Evolutionary conservation across 2,329 filamentous ascomycete genomes (phyloP), one percentile per base, ranked within the genome.

Genomic region (Xylariaceae sp.): DNA sequence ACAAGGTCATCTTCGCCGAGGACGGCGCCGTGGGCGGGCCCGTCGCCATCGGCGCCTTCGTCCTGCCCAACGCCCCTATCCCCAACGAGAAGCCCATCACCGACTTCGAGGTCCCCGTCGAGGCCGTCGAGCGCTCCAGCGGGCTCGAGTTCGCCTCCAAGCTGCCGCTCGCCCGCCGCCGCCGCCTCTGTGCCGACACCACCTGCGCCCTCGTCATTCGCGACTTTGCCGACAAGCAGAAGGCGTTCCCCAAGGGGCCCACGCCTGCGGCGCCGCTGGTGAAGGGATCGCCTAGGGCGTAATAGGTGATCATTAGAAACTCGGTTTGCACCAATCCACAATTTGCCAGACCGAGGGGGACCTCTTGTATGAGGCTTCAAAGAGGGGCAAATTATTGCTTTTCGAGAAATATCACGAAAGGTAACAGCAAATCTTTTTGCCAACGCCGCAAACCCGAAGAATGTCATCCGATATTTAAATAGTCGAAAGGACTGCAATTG

Each of bases 1-100:
- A 95, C 78, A 98, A 98, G 73, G 89, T 98, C 59, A 93, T 98
- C 55, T 95, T 93, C 59, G 93, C 88, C 19, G 93, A 98, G 68
- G 89, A 95, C 58, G 87, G 85, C 3, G 69, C 66, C 2, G 65
- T 60, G 9, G 59, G 55, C 17, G 74, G 74, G 19, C 84, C 84
- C 49, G 93, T 98, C 26, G 89, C 89, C 24, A 71, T 98, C 28
- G 93, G 88, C 34, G 93, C 93, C 7, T 98, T 98, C 59, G 91
- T 98, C 39, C 74, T 98, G 55, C 93, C 93, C 13, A 98, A 98
- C 64, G 89, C 89, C 2, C 74, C 70, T 15, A 98, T 98, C 54
- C 73, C 85, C 29, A 98, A 95, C 65, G 76, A 81, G 47, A 96
- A 93, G 71, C 87, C 87, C 37, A 72, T 98, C 53, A 74, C 78